Percentiles rank a stretch among this genome's conserved stretches.
Conservation (phyloP, 1,139 yeast genomes). For the Yamadazyma oceani region DNA sequence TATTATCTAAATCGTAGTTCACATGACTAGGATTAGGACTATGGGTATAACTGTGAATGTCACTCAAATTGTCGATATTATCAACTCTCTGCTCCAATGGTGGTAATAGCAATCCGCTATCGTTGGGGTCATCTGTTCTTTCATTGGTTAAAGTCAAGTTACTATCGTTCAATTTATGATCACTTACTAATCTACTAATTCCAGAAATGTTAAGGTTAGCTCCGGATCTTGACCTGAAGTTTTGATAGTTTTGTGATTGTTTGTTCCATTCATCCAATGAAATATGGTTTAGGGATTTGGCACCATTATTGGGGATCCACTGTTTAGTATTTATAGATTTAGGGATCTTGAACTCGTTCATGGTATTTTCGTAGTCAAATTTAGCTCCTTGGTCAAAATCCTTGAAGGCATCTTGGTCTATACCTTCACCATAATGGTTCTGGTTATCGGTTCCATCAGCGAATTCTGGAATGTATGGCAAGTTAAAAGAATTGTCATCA, state of each 20-base stretch:
- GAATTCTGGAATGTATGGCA: conserved; percentile 26
- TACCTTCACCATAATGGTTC: no score
- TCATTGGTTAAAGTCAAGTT: conserved; percentile 11
- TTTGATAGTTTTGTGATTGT: conserved; percentile 24
- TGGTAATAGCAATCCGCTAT: conserved; percentile 17
- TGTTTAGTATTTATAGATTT: conserved; percentile 11
- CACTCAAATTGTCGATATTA: conserved; percentile 32
- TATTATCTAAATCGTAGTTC: not conserved
- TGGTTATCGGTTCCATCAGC: conserved; percentile 22
- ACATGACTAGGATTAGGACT: not conserved
- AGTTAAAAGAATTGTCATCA: conserved; percentile 14
- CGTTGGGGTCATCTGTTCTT: no score
- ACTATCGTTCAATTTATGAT: conserved; percentile 11
- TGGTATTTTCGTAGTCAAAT: conserved; percentile 17
- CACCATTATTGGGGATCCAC: conserved; percentile 11
- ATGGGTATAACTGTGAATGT: conserved; percentile 12
- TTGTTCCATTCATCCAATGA: conserved; percentile 35
- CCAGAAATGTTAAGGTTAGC: conserved; percentile 16
- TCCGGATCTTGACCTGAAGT: conserved; percentile 23
- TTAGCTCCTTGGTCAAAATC: conserved; percentile 27
- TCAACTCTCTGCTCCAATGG: conserved; percentile 22
- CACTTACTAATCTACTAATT: conserved; percentile 14
- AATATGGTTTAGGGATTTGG: conserved; percentile 21
- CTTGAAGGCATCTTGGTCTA: conserved; percentile 16
- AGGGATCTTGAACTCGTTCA: conserved; percentile 39